phyloP scores from a whole-genome alignment of 2,329 filamentous ascomycete species.

The Hortaea werneckii region DNA sequence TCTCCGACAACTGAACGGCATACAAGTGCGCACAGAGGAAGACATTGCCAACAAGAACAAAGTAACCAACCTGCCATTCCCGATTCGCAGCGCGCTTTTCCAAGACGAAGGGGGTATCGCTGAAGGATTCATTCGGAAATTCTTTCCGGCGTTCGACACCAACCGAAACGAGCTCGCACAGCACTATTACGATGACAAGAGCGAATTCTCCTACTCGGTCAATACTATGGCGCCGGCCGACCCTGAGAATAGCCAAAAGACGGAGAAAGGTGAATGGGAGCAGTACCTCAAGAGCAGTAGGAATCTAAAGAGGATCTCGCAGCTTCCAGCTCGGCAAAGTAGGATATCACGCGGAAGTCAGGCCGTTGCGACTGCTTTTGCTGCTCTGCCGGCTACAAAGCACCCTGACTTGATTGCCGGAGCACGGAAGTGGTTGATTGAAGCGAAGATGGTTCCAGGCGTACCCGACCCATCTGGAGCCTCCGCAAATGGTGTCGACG shows the following conservation, averaged over 20 bases:
- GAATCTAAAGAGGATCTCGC: constrained; percentile 62
- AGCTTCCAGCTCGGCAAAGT: constrained; percentile 50
- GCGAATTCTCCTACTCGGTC: constrained; percentile 65
- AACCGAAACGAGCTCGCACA: constrained; percentile 54
- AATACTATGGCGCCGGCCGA: constrained; percentile 52
- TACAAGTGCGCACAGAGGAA: constrained; percentile 62
- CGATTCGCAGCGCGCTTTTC: constrained; percentile 55
- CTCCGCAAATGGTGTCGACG: constrained; percentile 58
- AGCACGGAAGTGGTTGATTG: constrained; percentile 66
- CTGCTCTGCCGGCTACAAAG: constrained; percentile 57
- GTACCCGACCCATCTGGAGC: constrained; percentile 59
- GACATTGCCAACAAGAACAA: constrained; percentile 50
- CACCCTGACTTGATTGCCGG: constrained; percentile 63
- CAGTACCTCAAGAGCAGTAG: constrained; percentile 68
- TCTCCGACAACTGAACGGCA: constrained; percentile 65
- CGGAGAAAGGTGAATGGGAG: constrained; percentile 52
- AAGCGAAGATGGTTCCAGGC: constrained; percentile 65
- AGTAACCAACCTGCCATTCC: constrained; percentile 49
- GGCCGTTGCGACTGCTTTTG: constrained; percentile 59
- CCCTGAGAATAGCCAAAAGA: constrained; percentile 23
- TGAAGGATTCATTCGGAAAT: constrained; percentile 65
- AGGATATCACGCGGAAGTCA: constrained; percentile 56
- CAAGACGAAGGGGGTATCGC: constrained; percentile 63
- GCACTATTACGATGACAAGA: constrained; percentile 65
- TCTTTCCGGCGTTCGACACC: constrained; percentile 63